These are phyloP conservation scores for Arthrobotrys sinensis DNA, from an alignment of 2,329 filamentous ascomycete genomes.

Conservation along the genomic window DNA sequence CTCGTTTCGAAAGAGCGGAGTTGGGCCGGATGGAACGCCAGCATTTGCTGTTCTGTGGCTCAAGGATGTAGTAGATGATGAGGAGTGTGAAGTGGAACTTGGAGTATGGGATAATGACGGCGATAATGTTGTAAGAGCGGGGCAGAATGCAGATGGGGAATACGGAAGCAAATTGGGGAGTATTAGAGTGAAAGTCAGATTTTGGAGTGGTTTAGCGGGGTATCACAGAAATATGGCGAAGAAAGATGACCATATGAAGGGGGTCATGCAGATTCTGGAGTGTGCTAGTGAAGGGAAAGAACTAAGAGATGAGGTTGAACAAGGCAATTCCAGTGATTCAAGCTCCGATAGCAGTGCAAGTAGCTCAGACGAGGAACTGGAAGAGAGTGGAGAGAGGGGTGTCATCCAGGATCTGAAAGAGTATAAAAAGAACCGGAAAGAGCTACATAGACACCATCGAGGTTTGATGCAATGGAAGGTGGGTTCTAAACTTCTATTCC, in stretches of 20 bases:
- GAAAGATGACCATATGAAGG: constrained; percentile 71
- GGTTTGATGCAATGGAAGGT: constrained; percentile 81
- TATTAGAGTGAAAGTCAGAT: constrained; percentile 73
- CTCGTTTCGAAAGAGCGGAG: constrained; percentile 74
- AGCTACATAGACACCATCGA: constrained; percentile 77
- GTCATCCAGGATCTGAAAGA: constrained; percentile 73
- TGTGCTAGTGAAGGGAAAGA: constrained; percentile 65
- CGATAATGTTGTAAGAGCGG: constrained; percentile 71
- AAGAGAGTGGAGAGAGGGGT: constrained; percentile 68
- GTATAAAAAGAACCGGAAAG: constrained; percentile 74
- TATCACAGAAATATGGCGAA: constrained; percentile 74
- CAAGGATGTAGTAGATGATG: constrained; percentile 78
- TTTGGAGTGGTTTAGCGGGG: constrained; percentile 75
- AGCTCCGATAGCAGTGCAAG: constrained; percentile 62
- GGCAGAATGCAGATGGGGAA: constrained; percentile 71
- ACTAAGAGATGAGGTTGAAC: constrained; percentile 67
- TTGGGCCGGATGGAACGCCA: constrained; percentile 72
- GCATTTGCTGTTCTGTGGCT: constrained; percentile 79
- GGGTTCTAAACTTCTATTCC: not conserved
- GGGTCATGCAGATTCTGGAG: constrained; percentile 77
- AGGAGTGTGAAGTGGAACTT: constrained; percentile 74
- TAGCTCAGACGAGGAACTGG: constrained; percentile 58
- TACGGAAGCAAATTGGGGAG: constrained; percentile 73
- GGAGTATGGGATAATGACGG: constrained; percentile 78
- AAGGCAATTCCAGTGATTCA: constrained; percentile 64